These are phyloP conservation scores for Lactuca sativa DNA, from an alignment of 129 eudicot species.

Conservation along the genomic window DNA sequence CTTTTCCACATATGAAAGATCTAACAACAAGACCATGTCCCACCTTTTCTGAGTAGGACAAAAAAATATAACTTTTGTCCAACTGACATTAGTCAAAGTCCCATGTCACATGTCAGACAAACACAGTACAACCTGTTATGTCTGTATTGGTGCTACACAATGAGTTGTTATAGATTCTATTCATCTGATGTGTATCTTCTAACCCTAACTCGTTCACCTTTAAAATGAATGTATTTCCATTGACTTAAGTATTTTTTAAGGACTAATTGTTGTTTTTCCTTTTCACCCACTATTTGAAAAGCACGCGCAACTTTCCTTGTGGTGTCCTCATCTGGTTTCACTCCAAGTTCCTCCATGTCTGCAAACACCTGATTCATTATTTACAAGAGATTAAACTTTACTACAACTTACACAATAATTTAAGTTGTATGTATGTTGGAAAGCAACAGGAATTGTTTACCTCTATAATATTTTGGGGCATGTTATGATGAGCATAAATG, in stretches of 20 bases:
- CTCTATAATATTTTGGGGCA: constrained; percentile 60
- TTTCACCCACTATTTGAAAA: constrained; percentile 58
- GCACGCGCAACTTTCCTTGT: constrained; percentile 68
- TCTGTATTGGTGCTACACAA: too few species aligned
- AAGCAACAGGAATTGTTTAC: constrained; percentile 30
- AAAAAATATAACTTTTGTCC: too few species aligned
- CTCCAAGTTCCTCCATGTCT: constrained; percentile 96
- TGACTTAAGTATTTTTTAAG: constrained; percentile 53
- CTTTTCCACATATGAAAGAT: too few species aligned
- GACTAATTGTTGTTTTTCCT: constrained; percentile 46
- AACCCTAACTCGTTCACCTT: constrained; percentile 85
- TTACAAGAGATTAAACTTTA: constrained; percentile 6
- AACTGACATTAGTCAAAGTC: too few species aligned
- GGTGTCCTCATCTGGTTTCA: constrained; percentile 93
- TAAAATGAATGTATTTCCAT: constrained; percentile 91
- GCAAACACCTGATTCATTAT: constrained; percentile 66
- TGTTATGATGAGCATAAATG: constrained; percentile 59
- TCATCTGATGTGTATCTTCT: constrained; percentile 40
- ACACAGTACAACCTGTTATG: too few species aligned
- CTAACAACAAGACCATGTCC: too few species aligned
- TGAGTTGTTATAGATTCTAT: neutral
- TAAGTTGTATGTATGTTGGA: neutral
- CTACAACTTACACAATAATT: neutral
- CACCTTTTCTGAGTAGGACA: too few species aligned
- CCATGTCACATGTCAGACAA: too few species aligned